Evolutionary conservation across 352 stramenopile species (phyloP).

Genomic region (Pythium guiyangense): DNA sequence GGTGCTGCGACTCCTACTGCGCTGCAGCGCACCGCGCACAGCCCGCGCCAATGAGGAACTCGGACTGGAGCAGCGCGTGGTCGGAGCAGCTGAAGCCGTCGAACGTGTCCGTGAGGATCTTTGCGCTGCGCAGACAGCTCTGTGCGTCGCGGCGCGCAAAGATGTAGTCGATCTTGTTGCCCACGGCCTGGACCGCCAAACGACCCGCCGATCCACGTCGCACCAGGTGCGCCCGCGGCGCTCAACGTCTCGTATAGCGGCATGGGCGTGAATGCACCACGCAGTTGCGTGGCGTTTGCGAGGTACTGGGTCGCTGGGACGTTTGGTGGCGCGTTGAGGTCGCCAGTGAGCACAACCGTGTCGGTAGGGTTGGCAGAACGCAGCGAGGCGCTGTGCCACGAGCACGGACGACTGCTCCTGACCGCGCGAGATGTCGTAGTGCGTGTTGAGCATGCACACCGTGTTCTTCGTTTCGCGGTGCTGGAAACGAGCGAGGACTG

Average conservation of each 20-base stretch:
- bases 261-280: conserved; percentile 29
- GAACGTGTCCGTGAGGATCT: conserved; percentile 45
- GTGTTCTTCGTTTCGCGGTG: conserved; percentile 20
- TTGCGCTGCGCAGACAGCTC: conserved; percentile 33
- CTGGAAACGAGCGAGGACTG: conserved; percentile 50
- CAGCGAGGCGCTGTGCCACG: conserved; percentile 34
- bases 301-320: conserved; percentile 43
- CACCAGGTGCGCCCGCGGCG: conserved; percentile 26
- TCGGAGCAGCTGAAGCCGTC: conserved; percentile 53
- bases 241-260: conserved; percentile 62
- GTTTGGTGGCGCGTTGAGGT: conserved; percentile 49
- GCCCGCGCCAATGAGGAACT: conserved; percentile 48
- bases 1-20: no score
- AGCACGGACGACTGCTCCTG: conserved; percentile 51
- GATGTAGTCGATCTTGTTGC: conserved; percentile 67
- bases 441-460: conserved; percentile 75
- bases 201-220: conserved; percentile 60
- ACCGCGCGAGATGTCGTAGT: conserved; percentile 58
- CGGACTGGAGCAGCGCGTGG: conserved; percentile 50
- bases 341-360: conserved; percentile 58
- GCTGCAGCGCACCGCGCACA: background rate
- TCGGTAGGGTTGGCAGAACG: conserved; percentile 40
- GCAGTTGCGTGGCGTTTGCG: conserved; percentile 15
- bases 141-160: conserved; percentile 42
- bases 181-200: conserved; percentile 28